Base-by-base conservation (phyloP, 1,284 basidiomycete genomes). In the Pisolithus thermaeus region DNA sequence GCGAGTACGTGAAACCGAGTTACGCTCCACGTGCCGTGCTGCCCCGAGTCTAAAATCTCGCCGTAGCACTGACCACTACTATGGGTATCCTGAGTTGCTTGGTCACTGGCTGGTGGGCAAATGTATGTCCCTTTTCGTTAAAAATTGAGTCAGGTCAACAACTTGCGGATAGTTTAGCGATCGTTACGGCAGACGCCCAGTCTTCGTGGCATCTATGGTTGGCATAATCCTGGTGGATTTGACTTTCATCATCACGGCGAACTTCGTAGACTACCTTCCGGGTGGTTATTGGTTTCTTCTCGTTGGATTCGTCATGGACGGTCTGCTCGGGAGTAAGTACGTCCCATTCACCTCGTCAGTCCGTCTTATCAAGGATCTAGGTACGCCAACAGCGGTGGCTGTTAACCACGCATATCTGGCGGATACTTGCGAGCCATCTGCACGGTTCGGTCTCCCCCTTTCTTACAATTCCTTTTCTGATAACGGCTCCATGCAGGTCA, bases 261-360 rank as follows among this genome's bases (percentile, higher is more conserved):
- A 71, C 47, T 85, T 78, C 65, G 79, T 79, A 35, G 70, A 79
- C 49, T 60, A 70, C 16, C 70, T 90, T 6, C 88, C 89, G 1
- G 88, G 90, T 5, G 87, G 90, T 12, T 92, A 92, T 66, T 87
- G 87, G 78, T 85, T 90, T 62, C 73, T 94, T n/a, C 60, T 94
- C 8, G 59, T 88, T 12, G 87, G 87, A 1, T 81, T 86, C 8
- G 59, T 83, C 3, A 54, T 92, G 1, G 91, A 95, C 56, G 94
- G 93, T 7, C 54, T 78, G 3, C 67, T 92, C 7, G 94, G 94
- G 53, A 89, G 94, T 79, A 65, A 67, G 74, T 69, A 16, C 25
- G 3, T 27, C 16, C 8, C n/a, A 5, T 43, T 14, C 16, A 5
- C 22, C 23, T 14, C 23, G 3, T 25, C n/a, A n/a, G n/a, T 25